Conservation (phyloP, 495 filamentous ascomycete species). For the Podospora appendiculata region DNA sequence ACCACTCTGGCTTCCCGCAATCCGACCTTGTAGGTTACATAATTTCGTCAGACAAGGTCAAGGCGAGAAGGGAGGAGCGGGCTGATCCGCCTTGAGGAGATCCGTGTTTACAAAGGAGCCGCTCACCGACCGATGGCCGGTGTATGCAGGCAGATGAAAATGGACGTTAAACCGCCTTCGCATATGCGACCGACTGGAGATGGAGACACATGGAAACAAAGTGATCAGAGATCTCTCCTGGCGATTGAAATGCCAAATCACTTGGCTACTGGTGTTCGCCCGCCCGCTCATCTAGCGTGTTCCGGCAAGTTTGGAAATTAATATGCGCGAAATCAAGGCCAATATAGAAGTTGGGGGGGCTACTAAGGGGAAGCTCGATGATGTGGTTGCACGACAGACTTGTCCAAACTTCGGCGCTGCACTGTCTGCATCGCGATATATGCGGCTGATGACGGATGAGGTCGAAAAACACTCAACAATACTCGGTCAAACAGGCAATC, state of each 20-base stretch:
- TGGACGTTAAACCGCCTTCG: conserved; percentile 10
- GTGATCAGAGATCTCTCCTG: not conserved
- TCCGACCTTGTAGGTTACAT: not conserved
- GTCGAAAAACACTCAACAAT: not conserved
- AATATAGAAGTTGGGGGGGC: not conserved
- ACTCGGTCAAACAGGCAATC: not conserved
- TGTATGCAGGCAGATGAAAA: conserved; percentile 17
- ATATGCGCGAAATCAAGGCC: not conserved
- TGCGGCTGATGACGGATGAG: not conserved
- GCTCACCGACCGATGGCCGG: conserved; percentile 19
- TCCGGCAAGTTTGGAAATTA: not conserved
- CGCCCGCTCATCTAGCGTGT: not conserved
- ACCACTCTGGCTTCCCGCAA: not conserved
- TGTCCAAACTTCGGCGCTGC: not conserved
- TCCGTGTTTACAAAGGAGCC: conserved; percentile 16
- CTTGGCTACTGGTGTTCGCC: not conserved
- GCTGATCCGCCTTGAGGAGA: conserved; percentile 10
- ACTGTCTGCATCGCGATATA: not conserved
- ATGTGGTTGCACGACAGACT: not conserved
- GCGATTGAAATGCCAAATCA: not conserved
- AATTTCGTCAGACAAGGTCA: not conserved
- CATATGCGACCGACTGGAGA: conserved; percentile 5
- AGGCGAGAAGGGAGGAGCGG: conserved; percentile 2
- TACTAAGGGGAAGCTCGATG: not conserved
- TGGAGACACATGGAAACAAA: not conserved